These are phyloP conservation scores for Colletotrichum chlorophyti DNA, from an alignment of 2,329 filamentous ascomycete species.

Conservation along the genomic window DNA sequence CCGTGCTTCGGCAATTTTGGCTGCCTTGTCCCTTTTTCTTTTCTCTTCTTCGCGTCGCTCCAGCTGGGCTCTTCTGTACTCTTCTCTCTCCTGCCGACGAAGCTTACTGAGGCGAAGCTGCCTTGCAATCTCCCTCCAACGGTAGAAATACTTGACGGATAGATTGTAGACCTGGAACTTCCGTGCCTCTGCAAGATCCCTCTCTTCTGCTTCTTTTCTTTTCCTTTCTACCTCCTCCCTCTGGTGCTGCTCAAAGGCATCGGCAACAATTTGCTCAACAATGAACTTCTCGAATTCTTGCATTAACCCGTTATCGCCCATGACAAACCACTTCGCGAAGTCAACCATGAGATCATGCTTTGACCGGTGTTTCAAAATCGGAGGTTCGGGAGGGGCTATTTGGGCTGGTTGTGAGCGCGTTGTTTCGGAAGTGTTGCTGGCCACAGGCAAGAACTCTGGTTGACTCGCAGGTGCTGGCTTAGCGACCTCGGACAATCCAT, in stretches of 20 bases:
- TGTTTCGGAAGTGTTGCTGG: not conserved
- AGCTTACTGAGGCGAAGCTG: conserved; percentile 56
- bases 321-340: conserved; percentile 61
- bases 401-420: conserved; percentile 10
- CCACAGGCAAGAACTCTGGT: not conserved
- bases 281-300: conserved; percentile 55
- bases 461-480: not conserved
- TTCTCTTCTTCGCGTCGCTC: conserved; percentile 42
- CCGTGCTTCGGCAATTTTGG: conserved; percentile 16
- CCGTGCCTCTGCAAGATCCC: conserved; percentile 52
- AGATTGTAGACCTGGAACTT: conserved; percentile 58
- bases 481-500: not conserved
- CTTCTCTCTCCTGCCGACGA: conserved; percentile 57
- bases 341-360: conserved; percentile 51
- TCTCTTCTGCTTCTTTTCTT: conserved; percentile 55
- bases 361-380: not conserved
- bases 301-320: conserved; percentile 60
- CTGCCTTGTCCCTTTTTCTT: conserved; percentile 43
- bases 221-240: conserved; percentile 48
- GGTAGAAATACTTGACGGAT: conserved; percentile 61
- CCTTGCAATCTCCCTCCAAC: conserved; percentile 58
- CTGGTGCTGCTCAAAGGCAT: conserved; percentile 48
- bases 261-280: conserved; percentile 51
- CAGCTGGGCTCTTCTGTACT: conserved; percentile 50
- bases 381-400: not conserved